Evolutionary conservation across 768 basidiomycete species (phyloP).

Genomic region (Strobilomyces dryophilus): DNA sequence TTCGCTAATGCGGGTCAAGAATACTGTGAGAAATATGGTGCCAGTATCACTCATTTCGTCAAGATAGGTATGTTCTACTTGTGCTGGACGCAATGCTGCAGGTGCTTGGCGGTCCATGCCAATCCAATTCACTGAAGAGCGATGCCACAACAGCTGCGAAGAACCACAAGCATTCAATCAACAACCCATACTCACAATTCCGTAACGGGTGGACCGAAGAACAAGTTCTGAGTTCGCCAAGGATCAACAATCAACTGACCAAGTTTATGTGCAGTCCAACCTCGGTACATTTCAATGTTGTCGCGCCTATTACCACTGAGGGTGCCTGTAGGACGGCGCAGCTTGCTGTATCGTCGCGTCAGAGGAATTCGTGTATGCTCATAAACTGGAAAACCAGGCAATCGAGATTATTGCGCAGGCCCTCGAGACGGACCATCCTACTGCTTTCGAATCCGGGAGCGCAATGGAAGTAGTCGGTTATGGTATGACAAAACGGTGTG

Average conservation of each 20-base stretch:
- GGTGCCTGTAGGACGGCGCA: slow-evolving; percentile 55
- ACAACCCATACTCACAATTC: slow-evolving; percentile 87
- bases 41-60: slow-evolving; percentile 60
- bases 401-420: slow-evolving; percentile 73
- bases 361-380: slow-evolving; percentile 69
- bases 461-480: slow-evolving; percentile 84
- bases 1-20: slow-evolving; percentile 73
- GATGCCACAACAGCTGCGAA: slow-evolving; percentile 56
- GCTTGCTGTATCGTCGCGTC: slow-evolving; percentile 76
- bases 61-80: slow-evolving; percentile 56
- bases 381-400: slow-evolving; percentile 78
- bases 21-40: slow-evolving; percentile 74
- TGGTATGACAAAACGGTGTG: slow-evolving; percentile 64
- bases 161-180: slow-evolving; percentile 77
- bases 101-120: not conserved
- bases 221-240: slow-evolving; percentile 60
- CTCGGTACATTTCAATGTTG: slow-evolving; percentile 40
- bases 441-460: slow-evolving; percentile 61
- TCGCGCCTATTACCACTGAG: not conserved
- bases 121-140: slow-evolving; percentile 1
- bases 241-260: slow-evolving; percentile 70
- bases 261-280: slow-evolving; percentile 89
- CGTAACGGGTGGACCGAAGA: slow-evolving; percentile 72
- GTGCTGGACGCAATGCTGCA: not conserved
- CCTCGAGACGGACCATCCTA: slow-evolving; percentile 61